Conservation (phyloP, 2,329 filamentous ascomycete genomes). For the Neonectria punicea region DNA sequence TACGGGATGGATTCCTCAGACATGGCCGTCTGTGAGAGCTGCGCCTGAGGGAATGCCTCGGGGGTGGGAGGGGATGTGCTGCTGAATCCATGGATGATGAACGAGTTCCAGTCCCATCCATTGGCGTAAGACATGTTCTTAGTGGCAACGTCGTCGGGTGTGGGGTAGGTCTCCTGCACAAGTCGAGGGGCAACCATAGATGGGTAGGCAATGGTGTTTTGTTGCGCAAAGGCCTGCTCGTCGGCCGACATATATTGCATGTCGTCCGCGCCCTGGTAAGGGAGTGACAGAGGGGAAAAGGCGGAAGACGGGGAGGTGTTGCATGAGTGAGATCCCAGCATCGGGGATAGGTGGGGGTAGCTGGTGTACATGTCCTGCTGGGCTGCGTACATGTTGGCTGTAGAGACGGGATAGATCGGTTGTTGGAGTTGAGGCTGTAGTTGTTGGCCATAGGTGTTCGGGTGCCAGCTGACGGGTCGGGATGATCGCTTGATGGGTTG, state of each 20-base stretch:
- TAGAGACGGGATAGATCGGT: constrained; percentile 52
- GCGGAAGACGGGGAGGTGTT: constrained; percentile 66
- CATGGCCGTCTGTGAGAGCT: constrained; percentile 59
- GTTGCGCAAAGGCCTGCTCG: constrained; percentile 49
- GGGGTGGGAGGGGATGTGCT: constrained; percentile 68
- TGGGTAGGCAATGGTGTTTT: constrained; percentile 44
- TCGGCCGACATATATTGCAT: constrained; percentile 54
- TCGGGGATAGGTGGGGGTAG: constrained; percentile 60
- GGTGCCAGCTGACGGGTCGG: constrained; percentile 82
- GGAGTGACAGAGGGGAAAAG: constrained; percentile 64
- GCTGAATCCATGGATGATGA: constrained; percentile 56
- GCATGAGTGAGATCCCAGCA: constrained; percentile 65
- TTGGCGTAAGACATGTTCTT: constrained; percentile 27
- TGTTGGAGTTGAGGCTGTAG: constrained; percentile 52
- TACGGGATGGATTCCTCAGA: constrained; percentile 62
- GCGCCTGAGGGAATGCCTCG: constrained; percentile 64
- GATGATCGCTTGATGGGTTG: constrained; percentile 47
- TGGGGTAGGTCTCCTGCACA: constrained; percentile 47
- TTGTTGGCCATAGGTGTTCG: constrained; percentile 63
- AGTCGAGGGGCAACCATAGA: constrained; percentile 31
- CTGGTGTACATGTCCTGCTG: constrained; percentile 55
- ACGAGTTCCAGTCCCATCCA: constrained; percentile 57
- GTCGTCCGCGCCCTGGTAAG: constrained; percentile 54
- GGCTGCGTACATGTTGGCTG: constrained; percentile 50
- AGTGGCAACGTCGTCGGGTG: constrained; percentile 29